A percentile compares a stretch with the other conserved stretches of the same genome.
These are phyloP conservation scores for Coemansia umbellata DNA, from an alignment of 192 early-diverging fungal species.

Conservation along the genomic window DNA sequence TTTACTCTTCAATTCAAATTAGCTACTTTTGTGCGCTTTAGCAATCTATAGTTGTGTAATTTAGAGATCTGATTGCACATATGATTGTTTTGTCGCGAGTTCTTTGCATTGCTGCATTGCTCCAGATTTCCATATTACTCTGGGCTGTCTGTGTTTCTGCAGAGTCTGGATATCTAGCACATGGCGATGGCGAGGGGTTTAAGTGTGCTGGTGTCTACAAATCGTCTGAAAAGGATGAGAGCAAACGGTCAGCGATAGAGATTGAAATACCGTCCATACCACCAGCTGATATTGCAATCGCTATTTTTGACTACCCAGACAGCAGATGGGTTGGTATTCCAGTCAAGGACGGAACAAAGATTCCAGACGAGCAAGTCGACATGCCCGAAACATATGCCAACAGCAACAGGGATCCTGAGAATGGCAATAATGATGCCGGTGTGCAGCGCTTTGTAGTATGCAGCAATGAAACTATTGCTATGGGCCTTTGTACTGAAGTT, in stretches of 20 bases:
- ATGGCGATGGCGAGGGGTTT: constrained; percentile 42
- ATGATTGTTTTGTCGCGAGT: not conserved
- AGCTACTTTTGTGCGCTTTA: no score
- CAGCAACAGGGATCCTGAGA: constrained; percentile 4
- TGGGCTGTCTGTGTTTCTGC: constrained; percentile 4
- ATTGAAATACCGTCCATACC: constrained; percentile 41
- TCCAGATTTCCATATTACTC: not conserved
- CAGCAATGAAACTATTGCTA: constrained; percentile 51
- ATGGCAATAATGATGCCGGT: not conserved
- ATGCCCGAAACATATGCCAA: constrained; percentile 15
- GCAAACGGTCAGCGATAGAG: constrained; percentile 31
- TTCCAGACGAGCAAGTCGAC: constrained; percentile 30
- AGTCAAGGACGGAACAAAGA: constrained; percentile 26
- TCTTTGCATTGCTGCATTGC: not conserved
- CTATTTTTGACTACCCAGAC: constrained; percentile 40
- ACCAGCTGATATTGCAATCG: constrained; percentile 34
- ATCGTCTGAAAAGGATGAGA: constrained; percentile 9
- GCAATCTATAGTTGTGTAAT: no score
- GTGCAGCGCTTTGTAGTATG: constrained; percentile 48
- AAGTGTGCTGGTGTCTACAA: constrained; percentile 47
- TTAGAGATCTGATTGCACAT: no score
- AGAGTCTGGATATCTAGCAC: constrained; percentile 30
- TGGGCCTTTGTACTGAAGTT: constrained; percentile 52
- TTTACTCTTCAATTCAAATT: no score
- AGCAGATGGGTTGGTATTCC: constrained; percentile 45